These are phyloP conservation scores for Groenewaldozyma tartarivorans DNA, from an alignment of 805 yeast genomes.

Conservation along the genomic window DNA sequence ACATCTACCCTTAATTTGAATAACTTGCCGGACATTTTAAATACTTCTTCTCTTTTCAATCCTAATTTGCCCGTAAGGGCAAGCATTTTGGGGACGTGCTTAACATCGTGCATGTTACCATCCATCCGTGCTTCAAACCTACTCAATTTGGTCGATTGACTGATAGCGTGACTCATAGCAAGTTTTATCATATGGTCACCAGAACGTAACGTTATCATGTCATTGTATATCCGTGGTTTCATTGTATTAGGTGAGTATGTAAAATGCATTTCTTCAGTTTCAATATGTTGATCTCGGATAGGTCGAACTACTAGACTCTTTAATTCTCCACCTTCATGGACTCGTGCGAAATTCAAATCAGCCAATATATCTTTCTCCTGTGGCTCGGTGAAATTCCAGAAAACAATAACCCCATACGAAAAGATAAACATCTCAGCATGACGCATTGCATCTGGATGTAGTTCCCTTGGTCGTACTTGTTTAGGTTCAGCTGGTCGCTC, in stretches of 20 bases:
- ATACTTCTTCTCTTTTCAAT: constrained; percentile 68
- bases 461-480: neutral
- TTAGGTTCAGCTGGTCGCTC: neutral
- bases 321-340: constrained; percentile 13
- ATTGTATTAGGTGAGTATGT: constrained; percentile 44
- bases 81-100: constrained; percentile 79
- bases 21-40: constrained; percentile 81
- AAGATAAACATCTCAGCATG: constrained; percentile 78
- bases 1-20: constrained; percentile 91
- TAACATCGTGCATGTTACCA: constrained; percentile 68
- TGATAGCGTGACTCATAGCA: constrained; percentile 92
- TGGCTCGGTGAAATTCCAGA: constrained; percentile 89
- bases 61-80: constrained; percentile 88
- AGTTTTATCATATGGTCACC: constrained; percentile 90
- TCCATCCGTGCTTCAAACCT: constrained; percentile 89
- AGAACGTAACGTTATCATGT: constrained; percentile 80
- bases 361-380: constrained; percentile 93
- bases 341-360: constrained; percentile 65
- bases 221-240: constrained; percentile 59
- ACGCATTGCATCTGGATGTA: constrained; percentile 24
- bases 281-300: constrained; percentile 74
- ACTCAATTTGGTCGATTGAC: constrained; percentile 88
- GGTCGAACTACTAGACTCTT: constrained; percentile 55
- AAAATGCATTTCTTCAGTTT: constrained; percentile 79
- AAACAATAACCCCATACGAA: constrained; percentile 92